Base-by-base conservation (phyloP, 805 yeast species). In the Hanseniaspora meyeri region DNA sequence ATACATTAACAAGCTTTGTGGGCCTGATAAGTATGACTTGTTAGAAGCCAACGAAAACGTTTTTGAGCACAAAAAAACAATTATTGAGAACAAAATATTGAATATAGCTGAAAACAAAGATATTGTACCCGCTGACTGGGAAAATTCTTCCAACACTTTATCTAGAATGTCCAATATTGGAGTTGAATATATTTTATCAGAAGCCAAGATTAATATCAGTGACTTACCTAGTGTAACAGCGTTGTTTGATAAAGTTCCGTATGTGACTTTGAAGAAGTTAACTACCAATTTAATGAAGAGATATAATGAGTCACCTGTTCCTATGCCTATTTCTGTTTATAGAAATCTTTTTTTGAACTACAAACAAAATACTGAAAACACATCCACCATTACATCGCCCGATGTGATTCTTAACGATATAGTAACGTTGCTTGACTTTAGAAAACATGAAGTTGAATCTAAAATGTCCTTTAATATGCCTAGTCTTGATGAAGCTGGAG, bases 321-420 rank as follows among this genome's bases (percentile, higher is more conserved):
- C 45, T 24, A 34, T 46, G 46, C 57, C 57, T 6, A 16, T 46
- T 4, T n/a, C n/a, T 1, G 17, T 53, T 9, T 53, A 53, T 32
- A 34, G 46, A 17, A 27, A 27, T 31, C 10, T 53, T 3, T 32
- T 53, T 16, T 14, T 31, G 16, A 53, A 53, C 42, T 53, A 31
- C 31, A 53, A 34, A 29, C 57, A 46, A 53, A 12, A 24, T 24
- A 5, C 32, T 19, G 46, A 46, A 46, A 38, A 19, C 5, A 9
- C 1, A n/a, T 16, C 42, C 10, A 32, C 11, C 12, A 3, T n/a
- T 38, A 4, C 29, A 31, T 8, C 40, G 2, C 51, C 57, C 20
- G 9, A 14, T n/a, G 11, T 12, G 5, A 10, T 53, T 8, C 8
- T 46, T 14, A n/a, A 36, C 12, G 57, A 53, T 46, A 39, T 53